phyloP scores from a whole-genome alignment of 257 asterid species.

The Petrea volubilis region DNA sequence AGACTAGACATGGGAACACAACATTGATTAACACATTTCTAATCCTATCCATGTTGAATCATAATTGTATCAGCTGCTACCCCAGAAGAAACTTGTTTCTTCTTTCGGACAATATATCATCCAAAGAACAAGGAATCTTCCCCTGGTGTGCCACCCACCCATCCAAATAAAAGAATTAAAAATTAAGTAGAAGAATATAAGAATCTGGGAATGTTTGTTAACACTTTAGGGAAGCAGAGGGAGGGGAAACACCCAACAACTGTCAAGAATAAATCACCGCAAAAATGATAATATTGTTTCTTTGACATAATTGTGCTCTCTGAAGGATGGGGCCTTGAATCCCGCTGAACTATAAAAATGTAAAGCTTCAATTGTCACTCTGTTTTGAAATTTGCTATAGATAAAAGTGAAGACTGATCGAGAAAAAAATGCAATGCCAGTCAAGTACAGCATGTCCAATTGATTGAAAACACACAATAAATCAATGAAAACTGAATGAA shows the following conservation, averaged over 20 bases:
- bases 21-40: neutral
- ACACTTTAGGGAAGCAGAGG: neutral
- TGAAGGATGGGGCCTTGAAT: neutral
- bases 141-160: neutral
- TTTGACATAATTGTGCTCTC: neutral
- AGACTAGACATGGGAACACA: neutral
- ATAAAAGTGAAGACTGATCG: neutral
- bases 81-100: neutral
- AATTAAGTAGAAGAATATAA: neutral
- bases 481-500: neutral
- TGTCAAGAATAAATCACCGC: neutral
- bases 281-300: neutral
- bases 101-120: neutral
- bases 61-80: neutral
- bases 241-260: neutral
- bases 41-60: neutral
- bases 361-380: neutral
- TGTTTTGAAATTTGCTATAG: neutral
- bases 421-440: neutral
- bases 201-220: neutral
- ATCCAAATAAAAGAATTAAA: neutral
- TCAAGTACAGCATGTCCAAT: neutral
- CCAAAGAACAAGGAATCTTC: neutral
- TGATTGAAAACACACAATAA: neutral
- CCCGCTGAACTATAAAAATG: neutral